Percentiles rank a stretch among this genome's conserved stretches.
Conservation (phyloP, 148 eudicot species). For the Fagopyrum esculentum region DNA sequence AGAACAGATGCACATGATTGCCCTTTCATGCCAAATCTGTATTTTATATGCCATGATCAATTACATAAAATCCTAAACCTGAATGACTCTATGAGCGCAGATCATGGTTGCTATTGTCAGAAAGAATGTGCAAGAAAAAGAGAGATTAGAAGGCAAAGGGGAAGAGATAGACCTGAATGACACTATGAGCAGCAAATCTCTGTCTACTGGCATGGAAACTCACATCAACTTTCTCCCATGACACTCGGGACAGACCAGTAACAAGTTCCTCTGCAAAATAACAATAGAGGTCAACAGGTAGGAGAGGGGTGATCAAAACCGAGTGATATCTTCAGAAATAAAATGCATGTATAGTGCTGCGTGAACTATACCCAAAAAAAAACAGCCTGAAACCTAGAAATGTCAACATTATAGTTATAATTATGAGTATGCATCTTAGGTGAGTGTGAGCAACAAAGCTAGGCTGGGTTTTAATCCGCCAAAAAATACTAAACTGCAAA, state of each 20-base stretch:
- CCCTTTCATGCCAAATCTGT: not conserved
- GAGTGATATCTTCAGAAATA: not conserved
- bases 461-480: not conserved
- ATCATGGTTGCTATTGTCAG: slow-evolving; percentile 10
- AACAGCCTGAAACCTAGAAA: not conserved
- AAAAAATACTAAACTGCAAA: not conserved
- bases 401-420: not conserved
- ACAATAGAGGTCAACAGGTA: not conserved
- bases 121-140: too few species aligned
- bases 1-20: not conserved
- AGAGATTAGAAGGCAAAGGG: slow-evolving; percentile 3
- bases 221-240: slow-evolving; percentile 99
- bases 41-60: not conserved
- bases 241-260: slow-evolving; percentile 61
- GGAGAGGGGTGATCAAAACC: not conserved
- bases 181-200: slow-evolving; percentile 80
- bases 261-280: slow-evolving; percentile 70
- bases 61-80: slow-evolving; percentile 13
- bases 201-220: slow-evolving; percentile 78
- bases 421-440: not conserved
- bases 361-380: not conserved
- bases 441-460: not conserved
- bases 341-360: not conserved
- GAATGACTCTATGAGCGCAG: slow-evolving; percentile 93
- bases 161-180: slow-evolving; percentile 72